These are phyloP conservation scores for Nematocida homosporus DNA, from an alignment of 371 early-diverging fungal genomes.

Conservation along the genomic window DNA sequence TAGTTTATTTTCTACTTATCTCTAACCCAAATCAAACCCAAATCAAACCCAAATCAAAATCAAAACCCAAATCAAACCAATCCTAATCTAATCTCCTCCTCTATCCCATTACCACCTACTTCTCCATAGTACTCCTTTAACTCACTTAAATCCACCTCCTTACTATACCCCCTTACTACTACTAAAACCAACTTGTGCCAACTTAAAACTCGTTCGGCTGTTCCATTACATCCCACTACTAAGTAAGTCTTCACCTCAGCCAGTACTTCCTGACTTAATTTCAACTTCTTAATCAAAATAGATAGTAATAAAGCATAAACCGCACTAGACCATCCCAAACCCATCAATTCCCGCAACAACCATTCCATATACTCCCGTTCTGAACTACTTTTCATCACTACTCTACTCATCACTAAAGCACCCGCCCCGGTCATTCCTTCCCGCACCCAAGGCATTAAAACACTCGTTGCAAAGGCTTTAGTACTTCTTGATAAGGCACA, in stretches of 20 bases:
- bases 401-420: slow-evolving; percentile 55
- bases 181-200: slow-evolving; percentile 43
- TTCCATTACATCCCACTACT: neutral
- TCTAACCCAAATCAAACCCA: too few species aligned
- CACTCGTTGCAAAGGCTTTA: slow-evolving; percentile 24
- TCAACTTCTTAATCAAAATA: slow-evolving; percentile 57
- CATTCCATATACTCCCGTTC: slow-evolving; percentile 54
- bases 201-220: neutral
- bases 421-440: slow-evolving; percentile 48
- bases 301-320: slow-evolving; percentile 49
- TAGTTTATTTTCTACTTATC: too few species aligned
- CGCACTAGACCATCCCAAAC: neutral
- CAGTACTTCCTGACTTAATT: slow-evolving; percentile 14
- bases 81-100: too few species aligned
- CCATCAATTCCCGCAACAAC: slow-evolving; percentile 26
- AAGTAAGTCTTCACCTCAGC: slow-evolving; percentile 26
- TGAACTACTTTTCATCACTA: slow-evolving; percentile 42
- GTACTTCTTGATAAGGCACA: slow-evolving; percentile 10
- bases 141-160: neutral
- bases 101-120: too few species aligned
- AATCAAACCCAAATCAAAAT: too few species aligned
- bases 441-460: slow-evolving; percentile 35
- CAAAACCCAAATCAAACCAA: too few species aligned
- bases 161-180: slow-evolving; percentile 24
- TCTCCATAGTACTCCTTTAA: too few species aligned